Base-by-base conservation (phyloP, 2,329 filamentous ascomycete genomes). In the Talaromyces sp. region DNA sequence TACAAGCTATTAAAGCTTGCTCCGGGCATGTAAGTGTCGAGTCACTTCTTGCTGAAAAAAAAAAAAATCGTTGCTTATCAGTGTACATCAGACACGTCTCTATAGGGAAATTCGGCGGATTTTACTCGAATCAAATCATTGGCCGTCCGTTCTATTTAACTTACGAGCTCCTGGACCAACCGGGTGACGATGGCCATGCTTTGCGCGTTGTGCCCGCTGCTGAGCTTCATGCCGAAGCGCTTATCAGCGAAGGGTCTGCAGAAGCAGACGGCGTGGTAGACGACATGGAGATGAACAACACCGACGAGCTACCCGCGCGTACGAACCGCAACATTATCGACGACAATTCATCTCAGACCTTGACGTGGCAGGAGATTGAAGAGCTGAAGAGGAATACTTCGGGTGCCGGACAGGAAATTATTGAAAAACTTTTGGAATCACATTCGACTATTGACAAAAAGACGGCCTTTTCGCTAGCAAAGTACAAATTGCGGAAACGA, bases 401-500 rank as follows among this genome's bases (percentile, higher is more conserved):
- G 3, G 88, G 88, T 5, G 90, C 91, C 0, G 93, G 92, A 12
- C 89, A 90, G 72, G 92, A 96, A 56, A 84, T 99, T 54, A 94
- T 99, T 64, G 88, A 90, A n/a, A 96, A 92, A 76, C 86, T 99
- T 27, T 84, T 99, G 75, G 83, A 92, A 31, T 94, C 92, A 50
- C 94, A 99, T 74, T 88, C 90, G 19, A 90, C 88, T 1, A 83
- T 99, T 50, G 92, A 96, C 66, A 89, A 97, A 77, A 99, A 99
- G 81, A 97, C 94, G 0, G 83, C 87, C 0, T 99, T 95, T 70
- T 95, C 92, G 2, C 80, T 97, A 61, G 92, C 93, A 50, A 99
- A 99, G 75, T 99, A 99, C 76, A 96, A 94, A 69, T 80, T 97
- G 19, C 82, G 96, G 52, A 99, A 99, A 79, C 89, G 90, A 65